A percentile compares a stretch with the other conserved stretches of the same genome.
These are phyloP conservation scores for Arthrobotrys sphaeroides DNA, from an alignment of 2,329 filamentous ascomycete species.

Conservation along the genomic window DNA sequence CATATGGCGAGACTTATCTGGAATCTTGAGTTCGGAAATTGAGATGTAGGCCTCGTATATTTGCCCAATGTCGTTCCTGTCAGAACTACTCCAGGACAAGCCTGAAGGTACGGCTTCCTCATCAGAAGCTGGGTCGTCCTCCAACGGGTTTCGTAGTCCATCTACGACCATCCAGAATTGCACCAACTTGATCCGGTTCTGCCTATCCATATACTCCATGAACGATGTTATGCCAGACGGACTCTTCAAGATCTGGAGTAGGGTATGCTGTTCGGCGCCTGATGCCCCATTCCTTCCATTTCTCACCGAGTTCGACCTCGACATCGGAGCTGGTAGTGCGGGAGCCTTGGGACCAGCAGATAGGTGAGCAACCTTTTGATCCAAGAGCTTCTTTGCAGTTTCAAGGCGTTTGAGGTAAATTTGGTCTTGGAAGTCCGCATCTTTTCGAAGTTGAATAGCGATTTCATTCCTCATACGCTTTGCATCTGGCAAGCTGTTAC, in stretches of 20 bases:
- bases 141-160: slow-evolving; percentile 90
- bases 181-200: slow-evolving; percentile 83
- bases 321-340: slow-evolving; percentile 55
- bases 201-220: slow-evolving; percentile 99
- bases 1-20: slow-evolving; percentile 72
- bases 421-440: slow-evolving; percentile 81
- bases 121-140: slow-evolving; percentile 79
- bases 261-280: slow-evolving; percentile 54
- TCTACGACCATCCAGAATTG: slow-evolving; percentile 99
- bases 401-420: slow-evolving; percentile 89
- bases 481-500: slow-evolving; percentile 91
- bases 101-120: slow-evolving; percentile 69
- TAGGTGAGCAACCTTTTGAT: slow-evolving; percentile 86
- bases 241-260: slow-evolving; percentile 49
- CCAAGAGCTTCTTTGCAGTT: slow-evolving; percentile 87
- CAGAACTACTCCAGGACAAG: slow-evolving; percentile 79
- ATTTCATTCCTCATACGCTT: slow-evolving; percentile 91
- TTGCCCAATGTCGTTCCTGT: slow-evolving; percentile 85
- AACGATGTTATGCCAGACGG: slow-evolving; percentile 94
- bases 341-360: slow-evolving; percentile 69
- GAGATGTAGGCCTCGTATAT: slow-evolving; percentile 90
- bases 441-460: slow-evolving; percentile 87
- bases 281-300: slow-evolving; percentile 47
- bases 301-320: slow-evolving; percentile 30
- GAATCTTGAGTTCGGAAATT: slow-evolving; percentile 80